phyloP scores from a whole-genome alignment of 495 filamentous ascomycete species.

The Daldinia concentrica region DNA sequence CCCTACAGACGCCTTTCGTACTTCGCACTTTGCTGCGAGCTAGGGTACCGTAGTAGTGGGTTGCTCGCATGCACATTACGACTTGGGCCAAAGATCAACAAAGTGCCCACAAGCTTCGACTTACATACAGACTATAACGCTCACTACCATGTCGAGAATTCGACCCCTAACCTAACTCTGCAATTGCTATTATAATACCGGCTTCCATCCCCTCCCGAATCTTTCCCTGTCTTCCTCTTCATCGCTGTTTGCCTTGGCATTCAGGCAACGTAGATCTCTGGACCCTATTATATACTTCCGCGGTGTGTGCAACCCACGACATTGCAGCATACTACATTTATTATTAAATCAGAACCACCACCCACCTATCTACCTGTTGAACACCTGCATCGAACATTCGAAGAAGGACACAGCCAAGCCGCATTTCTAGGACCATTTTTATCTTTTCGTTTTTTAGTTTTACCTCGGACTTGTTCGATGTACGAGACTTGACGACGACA shows the following conservation, averaged over 20 bases:
- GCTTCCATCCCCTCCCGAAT: constrained; percentile 30
- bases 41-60: constrained; percentile 38
- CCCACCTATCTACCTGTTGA: constrained; percentile 2
- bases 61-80: constrained; percentile 44
- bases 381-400: constrained; percentile 44
- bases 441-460: constrained; percentile 22
- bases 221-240: constrained; percentile 18
- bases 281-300: constrained; percentile 28
- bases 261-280: constrained; percentile 44
- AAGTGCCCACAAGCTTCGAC: constrained; percentile 26
- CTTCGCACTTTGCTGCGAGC: constrained; percentile 30
- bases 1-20: constrained; percentile 1
- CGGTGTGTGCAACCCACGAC: constrained; percentile 37
- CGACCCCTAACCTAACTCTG: constrained; percentile 16
- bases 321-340: constrained; percentile 29
- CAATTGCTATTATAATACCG: constrained; percentile 35
- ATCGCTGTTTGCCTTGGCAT: constrained; percentile 44
- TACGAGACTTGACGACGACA: constrained; percentile 22
- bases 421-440: constrained; percentile 14
- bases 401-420: constrained; percentile 42
- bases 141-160: constrained; percentile 17
- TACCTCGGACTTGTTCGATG: constrained; percentile 7
- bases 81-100: constrained; percentile 44
- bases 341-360: constrained; percentile 23
- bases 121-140: constrained; percentile 30